Evolutionary conservation across 2,329 filamentous ascomycete species (phyloP).

Genomic region (Clarireedia monteithiana): DNA sequence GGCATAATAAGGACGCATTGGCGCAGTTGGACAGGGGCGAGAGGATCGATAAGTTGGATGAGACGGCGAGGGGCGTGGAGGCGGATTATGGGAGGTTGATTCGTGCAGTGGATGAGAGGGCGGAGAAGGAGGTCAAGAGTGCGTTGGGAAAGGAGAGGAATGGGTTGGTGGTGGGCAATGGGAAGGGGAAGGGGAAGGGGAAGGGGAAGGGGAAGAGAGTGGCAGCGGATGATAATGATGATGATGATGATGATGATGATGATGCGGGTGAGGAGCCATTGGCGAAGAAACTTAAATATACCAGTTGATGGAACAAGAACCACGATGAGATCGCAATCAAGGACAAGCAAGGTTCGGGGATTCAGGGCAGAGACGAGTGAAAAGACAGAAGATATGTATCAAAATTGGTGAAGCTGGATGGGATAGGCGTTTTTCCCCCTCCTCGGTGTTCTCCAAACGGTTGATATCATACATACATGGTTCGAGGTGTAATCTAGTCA

Average conservation of each 20-base stretch:
- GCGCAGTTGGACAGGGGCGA: constrained; percentile 61
- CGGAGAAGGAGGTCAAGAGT: constrained; percentile 8
- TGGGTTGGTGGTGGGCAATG: not conserved
- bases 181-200: not conserved
- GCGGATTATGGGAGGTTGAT: constrained; percentile 66
- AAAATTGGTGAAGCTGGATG: not conserved
- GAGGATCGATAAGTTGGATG: constrained; percentile 63
- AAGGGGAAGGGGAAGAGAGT: constrained; percentile 18
- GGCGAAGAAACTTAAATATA: constrained; percentile 21
- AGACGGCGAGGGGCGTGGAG: constrained; percentile 60
- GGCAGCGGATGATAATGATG: constrained; percentile 13
- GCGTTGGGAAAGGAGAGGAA: not conserved
- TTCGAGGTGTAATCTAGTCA: too few species aligned
- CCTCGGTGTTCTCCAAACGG: too few species aligned
- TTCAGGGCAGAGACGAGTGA: not conserved
- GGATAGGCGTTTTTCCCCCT: too few species aligned
- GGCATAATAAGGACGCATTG: constrained; percentile 65
- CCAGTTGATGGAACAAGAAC: not conserved
- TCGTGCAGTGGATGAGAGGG: constrained; percentile 15
- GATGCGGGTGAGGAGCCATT: constrained; percentile 11
- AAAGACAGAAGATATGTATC: not conserved
- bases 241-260: constrained; percentile 2
- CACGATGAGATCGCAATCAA: not conserved
- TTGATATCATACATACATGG: too few species aligned
- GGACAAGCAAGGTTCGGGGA: not conserved